A percentile compares a stretch with the other conserved stretches of the same genome.
Evolutionary conservation across 768 basidiomycete species (phyloP).

Genomic region (Sarcodon sp.): DNA sequence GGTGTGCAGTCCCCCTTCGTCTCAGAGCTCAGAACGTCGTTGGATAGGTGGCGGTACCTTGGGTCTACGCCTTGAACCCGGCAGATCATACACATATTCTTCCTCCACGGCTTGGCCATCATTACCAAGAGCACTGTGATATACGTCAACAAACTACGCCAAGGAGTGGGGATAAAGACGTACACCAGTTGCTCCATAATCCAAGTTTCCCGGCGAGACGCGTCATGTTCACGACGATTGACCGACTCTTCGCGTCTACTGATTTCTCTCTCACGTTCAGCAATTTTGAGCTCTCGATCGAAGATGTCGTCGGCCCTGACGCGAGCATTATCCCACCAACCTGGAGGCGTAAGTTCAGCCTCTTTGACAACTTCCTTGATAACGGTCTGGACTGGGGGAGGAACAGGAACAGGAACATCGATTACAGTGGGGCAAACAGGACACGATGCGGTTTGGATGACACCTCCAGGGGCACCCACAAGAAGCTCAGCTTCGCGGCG

Average conservation of each 20-base stretch:
- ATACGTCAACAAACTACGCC: neutral
- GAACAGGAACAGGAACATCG: conserved; percentile 39
- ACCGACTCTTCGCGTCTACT: conserved; percentile 77
- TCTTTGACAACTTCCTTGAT: conserved; percentile 85
- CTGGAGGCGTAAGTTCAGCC: conserved; percentile 63
- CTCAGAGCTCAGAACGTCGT: conserved; percentile 90
- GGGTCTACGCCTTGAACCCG: conserved; percentile 60
- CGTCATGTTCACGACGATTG: conserved; percentile 79
- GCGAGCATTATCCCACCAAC: conserved; percentile 62
- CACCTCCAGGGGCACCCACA: conserved; percentile 73
- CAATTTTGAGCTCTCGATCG: conserved; percentile 75
- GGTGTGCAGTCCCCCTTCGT: conserved; percentile 63
- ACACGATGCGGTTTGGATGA: conserved; percentile 48
- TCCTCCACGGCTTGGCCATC: conserved; percentile 64
- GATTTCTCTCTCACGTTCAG: conserved; percentile 78
- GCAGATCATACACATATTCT: conserved; percentile 68
- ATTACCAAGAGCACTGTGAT: conserved; percentile 52
- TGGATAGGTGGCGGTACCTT: conserved; percentile 82
- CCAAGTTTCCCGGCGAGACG: conserved; percentile 78
- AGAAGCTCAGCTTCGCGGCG: conserved; percentile 81
- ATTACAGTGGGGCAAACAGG: conserved; percentile 44
- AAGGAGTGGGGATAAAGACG: conserved; percentile 12
- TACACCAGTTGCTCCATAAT: conserved; percentile 92
- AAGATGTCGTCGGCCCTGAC: conserved; percentile 70
- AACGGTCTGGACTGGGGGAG: conserved; percentile 56